Conservation (phyloP, 805 yeast genomes). For the Komagataella populi region DNA sequence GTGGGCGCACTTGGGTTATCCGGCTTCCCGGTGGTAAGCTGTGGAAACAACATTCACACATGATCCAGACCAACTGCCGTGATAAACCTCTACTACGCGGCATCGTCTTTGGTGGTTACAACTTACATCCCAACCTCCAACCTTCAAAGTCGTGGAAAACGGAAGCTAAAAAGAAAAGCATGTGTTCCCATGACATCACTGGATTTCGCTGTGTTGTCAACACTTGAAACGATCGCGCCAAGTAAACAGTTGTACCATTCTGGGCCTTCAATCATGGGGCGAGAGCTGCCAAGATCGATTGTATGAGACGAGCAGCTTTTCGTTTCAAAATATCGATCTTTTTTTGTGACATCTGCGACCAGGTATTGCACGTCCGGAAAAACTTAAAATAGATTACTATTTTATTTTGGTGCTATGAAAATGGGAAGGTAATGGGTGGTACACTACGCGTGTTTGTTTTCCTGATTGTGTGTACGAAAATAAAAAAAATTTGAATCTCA, state of each 20-base stretch:
- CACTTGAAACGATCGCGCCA: background rate
- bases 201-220: background rate
- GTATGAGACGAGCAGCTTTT: background rate
- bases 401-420: background rate
- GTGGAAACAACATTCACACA: background rate
- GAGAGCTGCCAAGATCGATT: background rate
- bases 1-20: background rate
- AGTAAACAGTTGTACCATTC: background rate
- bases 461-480: background rate
- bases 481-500: background rate
- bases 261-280: background rate
- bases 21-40: background rate
- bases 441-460: background rate
- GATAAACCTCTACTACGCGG: background rate
- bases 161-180: background rate
- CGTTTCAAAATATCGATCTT: background rate
- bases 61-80: background rate
- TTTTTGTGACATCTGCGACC: background rate
- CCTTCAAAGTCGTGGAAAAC: background rate
- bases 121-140: background rate
- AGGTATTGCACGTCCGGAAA: background rate
- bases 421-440: background rate
- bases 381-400: too few species aligned
- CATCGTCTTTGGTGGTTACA: background rate
- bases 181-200: background rate